These are phyloP conservation scores for Blastocystis sp. DNA, from an alignment of 352 stramenopile species.

Conservation along the genomic window DNA sequence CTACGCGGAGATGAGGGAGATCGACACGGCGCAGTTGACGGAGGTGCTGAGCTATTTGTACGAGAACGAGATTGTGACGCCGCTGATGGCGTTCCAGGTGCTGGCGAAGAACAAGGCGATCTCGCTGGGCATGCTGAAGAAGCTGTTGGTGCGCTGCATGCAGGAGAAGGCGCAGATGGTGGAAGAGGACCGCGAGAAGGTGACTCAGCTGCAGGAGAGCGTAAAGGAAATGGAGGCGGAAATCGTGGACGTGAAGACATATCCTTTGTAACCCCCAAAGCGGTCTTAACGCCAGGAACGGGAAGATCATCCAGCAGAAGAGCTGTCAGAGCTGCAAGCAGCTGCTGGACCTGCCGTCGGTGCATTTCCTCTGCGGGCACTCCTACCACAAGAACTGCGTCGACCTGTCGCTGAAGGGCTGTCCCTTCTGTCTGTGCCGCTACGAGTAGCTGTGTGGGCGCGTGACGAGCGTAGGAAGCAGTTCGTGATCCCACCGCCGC, in stretches of 20 bases:
- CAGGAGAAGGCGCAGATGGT: slow-evolving; percentile 79
- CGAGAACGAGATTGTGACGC: slow-evolving; percentile 70
- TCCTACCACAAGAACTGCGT: slow-evolving; percentile 77
- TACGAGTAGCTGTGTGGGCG: slow-evolving; percentile 4
- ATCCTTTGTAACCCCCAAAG: slow-evolving; percentile 2
- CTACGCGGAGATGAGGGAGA: slow-evolving; percentile 77
- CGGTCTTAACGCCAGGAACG: slow-evolving; percentile 25
- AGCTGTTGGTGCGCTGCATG: slow-evolving; percentile 82
- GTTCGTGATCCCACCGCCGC: slow-evolving; percentile 6
- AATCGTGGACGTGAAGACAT: slow-evolving; percentile 77
- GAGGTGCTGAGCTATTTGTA: slow-evolving; percentile 60
- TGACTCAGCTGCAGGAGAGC: slow-evolving; percentile 80
- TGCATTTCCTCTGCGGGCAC: slow-evolving; percentile 87
- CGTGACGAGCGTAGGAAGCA: slow-evolving; percentile 5
- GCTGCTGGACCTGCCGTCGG: slow-evolving; percentile 82
- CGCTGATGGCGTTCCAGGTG: slow-evolving; percentile 76
- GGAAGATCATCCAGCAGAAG: slow-evolving; percentile 76
- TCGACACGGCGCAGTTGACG: slow-evolving; percentile 27
- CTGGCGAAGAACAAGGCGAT: slow-evolving; percentile 80
- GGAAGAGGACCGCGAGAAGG: slow-evolving; percentile 81
- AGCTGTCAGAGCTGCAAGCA: slow-evolving; percentile 85
- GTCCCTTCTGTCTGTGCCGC: slow-evolving; percentile 28
- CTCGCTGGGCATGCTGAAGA: slow-evolving; percentile 79
- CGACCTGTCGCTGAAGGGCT: slow-evolving; percentile 14
- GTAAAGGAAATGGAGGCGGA: slow-evolving; percentile 86